Evolutionary conservation across 2,329 filamentous ascomycete species (phyloP), one percentile per base, ranked within the genome.

Genomic region (Sporothrix pallida): DNA sequence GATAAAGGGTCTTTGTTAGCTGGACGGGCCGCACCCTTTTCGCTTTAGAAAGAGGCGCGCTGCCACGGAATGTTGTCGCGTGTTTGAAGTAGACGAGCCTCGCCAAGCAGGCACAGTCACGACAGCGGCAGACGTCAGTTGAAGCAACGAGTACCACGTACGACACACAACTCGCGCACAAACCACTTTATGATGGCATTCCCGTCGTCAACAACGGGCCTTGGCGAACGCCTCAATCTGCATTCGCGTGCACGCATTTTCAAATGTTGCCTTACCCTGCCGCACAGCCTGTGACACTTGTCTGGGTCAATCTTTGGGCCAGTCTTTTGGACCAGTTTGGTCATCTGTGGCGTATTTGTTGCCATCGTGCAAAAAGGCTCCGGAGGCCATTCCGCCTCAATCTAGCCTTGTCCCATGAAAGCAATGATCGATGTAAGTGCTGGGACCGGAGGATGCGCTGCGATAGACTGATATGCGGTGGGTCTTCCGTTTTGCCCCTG

Each of bases 251-350:
- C 46, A 10, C 3, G 2, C 60, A 9, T 23, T 46, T 23, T 12
- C 6, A 20, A 5, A 65, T 46, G 37, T 65, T 50, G 63, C 63
- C 63, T 68, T 50, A 48, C 63, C 63, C 63, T 48, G 63, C 63
- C 44, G 23, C 15, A 13, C 23, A n/a, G 46, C 3, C 46, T 46
- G 65, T 52, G 23, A 52, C 5, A 48, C 9, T 48, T 63, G 42
- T 65, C 7, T 26, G 42, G 62, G 10, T 26, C 37, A 46, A 42
- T 46, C 17, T 37, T 62, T 26, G 13, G 26, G 9, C 17, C 50
- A 52, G 17, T 50, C 17, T 48, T 13, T 12, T 50, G 23, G 23
- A 3, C 23, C 23, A 60, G 56, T n/a, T n/a, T 8, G 58, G 60
- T 12, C 37, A 10, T n/a, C 13, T 65, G 60, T 65, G 60, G 60